Base-by-base conservation (phyloP, 768 basidiomycete genomes). In the Hericium alpestre region DNA sequence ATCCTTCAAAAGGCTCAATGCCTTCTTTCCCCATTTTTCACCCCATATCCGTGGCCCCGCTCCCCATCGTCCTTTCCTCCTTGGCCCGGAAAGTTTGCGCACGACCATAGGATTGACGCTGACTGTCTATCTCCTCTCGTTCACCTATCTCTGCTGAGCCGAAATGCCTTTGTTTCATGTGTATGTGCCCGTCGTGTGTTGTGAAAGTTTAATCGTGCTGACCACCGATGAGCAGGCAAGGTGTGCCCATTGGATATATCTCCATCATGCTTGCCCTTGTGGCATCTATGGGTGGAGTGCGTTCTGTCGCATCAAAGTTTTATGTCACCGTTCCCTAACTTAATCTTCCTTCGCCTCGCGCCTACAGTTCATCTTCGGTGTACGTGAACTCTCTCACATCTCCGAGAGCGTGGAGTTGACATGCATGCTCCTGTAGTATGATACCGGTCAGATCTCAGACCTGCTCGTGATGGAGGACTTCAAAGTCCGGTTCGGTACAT, bases 361-460 rank as follows among this genome's bases (percentile, higher is more conserved):
- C 32, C 32, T 37, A 13, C 38, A 58, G 57, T 64, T 65, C 58
- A 65, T 65, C 65, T 63, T 62, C 62, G 58, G 70, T 68, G 61
- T 64, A 61, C 47, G 61, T 62, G 2, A 56, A 52, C 49, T 46
- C 32, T 32, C 32, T 46, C 12, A 8, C 20, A 46, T 46, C 38
- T 2, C 32, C 23, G 15, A 25, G 27, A 38, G 41, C 20, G n/a
- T 32, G 48, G 23, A 13, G 53, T 39, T 56, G 53, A 55, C 43
- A 12, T 27, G 10, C 22, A 4, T 41, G 41, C 25, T 46, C 9
- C 27, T 52, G 20, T 53, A 75, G 72, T 85, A 86, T 61, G 84
- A 87, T 67, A 87, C 84, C 12, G 86, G 86, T 23, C 87, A 89
- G 67, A 89, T 90, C 60, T 82, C 82, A 53, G 84, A 86, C 65